These are phyloP conservation scores for Brettanomyces naardenensis DNA, from an alignment of 805 yeast species.

Conservation along the genomic window DNA sequence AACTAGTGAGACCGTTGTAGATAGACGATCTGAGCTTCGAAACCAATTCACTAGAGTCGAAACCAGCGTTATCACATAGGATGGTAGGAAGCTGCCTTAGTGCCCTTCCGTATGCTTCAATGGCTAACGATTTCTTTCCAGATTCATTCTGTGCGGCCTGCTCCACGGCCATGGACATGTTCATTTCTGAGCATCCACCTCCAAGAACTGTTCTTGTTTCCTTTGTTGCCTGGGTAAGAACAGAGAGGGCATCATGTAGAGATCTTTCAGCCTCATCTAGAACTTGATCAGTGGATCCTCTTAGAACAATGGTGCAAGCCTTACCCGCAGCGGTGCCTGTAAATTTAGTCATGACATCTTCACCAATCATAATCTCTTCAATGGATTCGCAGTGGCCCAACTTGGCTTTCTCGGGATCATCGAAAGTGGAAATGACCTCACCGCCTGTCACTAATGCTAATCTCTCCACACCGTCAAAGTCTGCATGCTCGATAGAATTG, in stretches of 20 bases:
- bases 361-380: constrained; percentile 92
- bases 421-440: constrained; percentile 95
- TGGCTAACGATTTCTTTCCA: constrained; percentile 90
- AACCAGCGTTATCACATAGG: constrained; percentile 95
- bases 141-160: constrained; percentile 84
- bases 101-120: constrained; percentile 91
- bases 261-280: constrained; percentile 97
- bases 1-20: constrained; percentile 84
- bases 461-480: constrained; percentile 95
- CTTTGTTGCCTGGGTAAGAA: constrained; percentile 86
- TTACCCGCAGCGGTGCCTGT: constrained; percentile 94
- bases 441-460: constrained; percentile 96
- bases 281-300: constrained; percentile 99
- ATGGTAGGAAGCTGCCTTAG: constrained; percentile 92
- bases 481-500: constrained; percentile 95
- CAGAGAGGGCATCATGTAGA: constrained; percentile 92
- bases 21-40: constrained; percentile 84
- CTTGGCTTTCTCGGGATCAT: constrained; percentile 77
- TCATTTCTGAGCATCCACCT: constrained; percentile 88
- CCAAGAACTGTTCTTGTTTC: constrained; percentile 91
- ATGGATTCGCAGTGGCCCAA: constrained; percentile 83
- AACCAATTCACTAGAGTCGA: constrained; percentile 86
- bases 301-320: constrained; percentile 90
- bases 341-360: constrained; percentile 81
- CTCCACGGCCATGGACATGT: constrained; percentile 96